A percentile compares a stretch with the other conserved stretches of the same genome.
phyloP scores from a whole-genome alignment of 805 yeast species.

The Ogataea neopini region DNA sequence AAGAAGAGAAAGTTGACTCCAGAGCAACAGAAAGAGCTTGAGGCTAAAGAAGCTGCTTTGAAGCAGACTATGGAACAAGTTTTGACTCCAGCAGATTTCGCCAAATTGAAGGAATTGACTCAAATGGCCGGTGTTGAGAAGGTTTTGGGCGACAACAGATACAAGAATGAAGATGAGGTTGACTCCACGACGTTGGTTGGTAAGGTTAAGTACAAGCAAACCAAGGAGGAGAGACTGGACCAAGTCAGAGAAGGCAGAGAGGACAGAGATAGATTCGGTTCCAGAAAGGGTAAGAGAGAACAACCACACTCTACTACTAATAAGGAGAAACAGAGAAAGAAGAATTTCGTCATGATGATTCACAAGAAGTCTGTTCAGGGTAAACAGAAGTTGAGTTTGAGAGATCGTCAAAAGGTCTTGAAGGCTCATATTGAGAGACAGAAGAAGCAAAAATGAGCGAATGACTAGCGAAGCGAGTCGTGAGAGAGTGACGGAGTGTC shows the following conservation, averaged over 20 bases:
- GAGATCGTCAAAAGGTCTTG: constrained; percentile 86
- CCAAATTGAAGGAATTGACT: constrained; percentile 86
- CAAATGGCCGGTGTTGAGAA: constrained; percentile 84
- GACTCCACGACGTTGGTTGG: constrained; percentile 81
- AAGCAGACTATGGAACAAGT: constrained; percentile 53
- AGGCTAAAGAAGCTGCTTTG: constrained; percentile 45
- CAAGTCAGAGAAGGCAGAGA: constrained; percentile 88
- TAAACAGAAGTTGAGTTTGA: constrained; percentile 82
- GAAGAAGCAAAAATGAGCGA: constrained; percentile 63
- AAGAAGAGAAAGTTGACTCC: constrained; percentile 36
- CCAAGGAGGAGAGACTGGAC: constrained; percentile 88
- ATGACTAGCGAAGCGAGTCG: too few species aligned
- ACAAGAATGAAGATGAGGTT: constrained; percentile 77
- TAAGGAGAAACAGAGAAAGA: constrained; percentile 94
- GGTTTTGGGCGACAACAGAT: constrained; percentile 54
- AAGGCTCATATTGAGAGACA: constrained; percentile 87
- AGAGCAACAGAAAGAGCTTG: constrained; percentile 25
- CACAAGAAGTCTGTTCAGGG: constrained; percentile 95
- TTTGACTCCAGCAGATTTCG: constrained; percentile 97
- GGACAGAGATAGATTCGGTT: constrained; percentile 88
- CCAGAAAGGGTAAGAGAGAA: constrained; percentile 77
- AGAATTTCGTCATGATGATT: constrained; percentile 98
- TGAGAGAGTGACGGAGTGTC: too few species aligned
- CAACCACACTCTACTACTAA: constrained; percentile 90
- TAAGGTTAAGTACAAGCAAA: constrained; percentile 75